Base-by-base conservation (phyloP, 495 filamentous ascomycete genomes). In the Emericellopsis terricola region DNA sequence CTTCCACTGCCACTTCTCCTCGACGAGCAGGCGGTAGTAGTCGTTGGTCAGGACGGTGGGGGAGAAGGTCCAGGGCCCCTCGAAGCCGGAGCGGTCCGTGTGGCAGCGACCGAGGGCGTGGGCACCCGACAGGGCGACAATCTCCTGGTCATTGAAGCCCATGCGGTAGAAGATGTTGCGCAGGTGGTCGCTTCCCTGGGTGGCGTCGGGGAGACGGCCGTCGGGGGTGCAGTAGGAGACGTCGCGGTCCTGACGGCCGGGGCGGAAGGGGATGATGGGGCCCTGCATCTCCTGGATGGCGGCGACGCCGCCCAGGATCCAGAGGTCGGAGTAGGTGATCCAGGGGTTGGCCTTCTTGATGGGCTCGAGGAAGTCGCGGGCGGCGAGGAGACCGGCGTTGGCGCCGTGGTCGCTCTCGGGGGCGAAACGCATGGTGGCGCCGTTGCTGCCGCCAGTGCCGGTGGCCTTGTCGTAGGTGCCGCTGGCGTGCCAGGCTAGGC, bases 101-200 rank as follows among this genome's bases (percentile, higher is more conserved):
- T 97, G 89, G 59, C 84, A 92, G 28, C 89, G 76, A 28, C 89
- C 89, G 8, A 97, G 67, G 14, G 89, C 84, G 65, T 97, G 89
- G 21, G 83, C 89, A 40, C 89, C 89, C 19, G 62, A 59, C 38
- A 97, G 66, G 19, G 89, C 89, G 19, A 94, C 86, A 46, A 94
- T 94, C 57, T 97, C 87, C 32, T 76, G 78, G 62, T 97, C 89
- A 56, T 91, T 76, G 69, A 97, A 97, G 38, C 89, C 89, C 86
- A 94, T 94, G 53, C 87, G 82, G 54, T 71, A 69, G 69, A 97
- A 97, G 66, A 97, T 80, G 56, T 74, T 72, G 38, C 89, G 79
- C 49, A 97, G 65, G 59, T 97, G 89, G 40, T 69, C 65, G 38
- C 78, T 69, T 40, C 69, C 78, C 66, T 94, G 74, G 41, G 71